These are phyloP conservation scores for Micromonas pusilla DNA, from an alignment of 139 green algal genomes.

Conservation along the genomic window DNA sequence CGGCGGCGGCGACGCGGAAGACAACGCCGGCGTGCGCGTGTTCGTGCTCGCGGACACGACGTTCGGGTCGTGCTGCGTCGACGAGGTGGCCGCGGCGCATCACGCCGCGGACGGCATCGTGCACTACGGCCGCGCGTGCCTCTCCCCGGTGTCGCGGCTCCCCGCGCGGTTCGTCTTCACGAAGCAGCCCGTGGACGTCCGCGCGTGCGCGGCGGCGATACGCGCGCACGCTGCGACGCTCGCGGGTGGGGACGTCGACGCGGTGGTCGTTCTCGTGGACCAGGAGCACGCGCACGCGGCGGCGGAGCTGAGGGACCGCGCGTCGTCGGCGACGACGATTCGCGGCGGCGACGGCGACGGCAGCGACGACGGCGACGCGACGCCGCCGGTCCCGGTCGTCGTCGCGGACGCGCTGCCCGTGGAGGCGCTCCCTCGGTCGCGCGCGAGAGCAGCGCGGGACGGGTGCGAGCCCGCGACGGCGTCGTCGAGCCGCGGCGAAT, in stretches of 20 bases:
- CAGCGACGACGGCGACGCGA: not conserved
- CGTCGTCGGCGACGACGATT: not conserved
- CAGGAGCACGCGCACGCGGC: not conserved
- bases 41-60: conserved; percentile 42
- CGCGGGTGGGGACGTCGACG: not conserved
- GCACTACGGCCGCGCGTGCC: conserved; percentile 81
- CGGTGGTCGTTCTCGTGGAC: conserved; percentile 2
- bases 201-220: not conserved
- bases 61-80: conserved; percentile 45
- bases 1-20: not conserved
- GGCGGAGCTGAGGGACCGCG: not conserved
- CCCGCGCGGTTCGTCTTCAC: conserved; percentile 76
- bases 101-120: conserved; percentile 45
- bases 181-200: conserved; percentile 28
- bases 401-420: not conserved
- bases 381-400: not conserved
- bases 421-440: not conserved
- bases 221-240: not conserved
- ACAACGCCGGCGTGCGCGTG: not conserved
- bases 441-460: too few relatives aligned
- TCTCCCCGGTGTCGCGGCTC: conserved; percentile 51
- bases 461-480: too few relatives aligned
- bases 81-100: conserved; percentile 44
- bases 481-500: not conserved
- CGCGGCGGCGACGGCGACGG: not conserved